Conservation (phyloP, 345 rosid genomes). For the Angophora floribunda region DNA sequence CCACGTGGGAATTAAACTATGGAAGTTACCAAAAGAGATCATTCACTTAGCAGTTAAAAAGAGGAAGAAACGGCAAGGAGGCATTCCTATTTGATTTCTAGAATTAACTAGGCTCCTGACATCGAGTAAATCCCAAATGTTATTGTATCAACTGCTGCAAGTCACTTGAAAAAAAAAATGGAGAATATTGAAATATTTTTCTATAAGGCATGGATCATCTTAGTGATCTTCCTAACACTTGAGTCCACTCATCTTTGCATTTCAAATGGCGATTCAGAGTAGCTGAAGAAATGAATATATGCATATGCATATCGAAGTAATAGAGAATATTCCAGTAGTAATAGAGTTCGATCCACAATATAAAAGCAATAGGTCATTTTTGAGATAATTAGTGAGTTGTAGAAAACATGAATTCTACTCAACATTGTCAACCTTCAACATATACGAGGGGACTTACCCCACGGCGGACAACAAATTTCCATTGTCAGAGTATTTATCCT, state of each 20-base stretch:
- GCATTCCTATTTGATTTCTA: not conserved
- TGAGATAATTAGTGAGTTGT: not conserved
- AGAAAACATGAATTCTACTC: not conserved
- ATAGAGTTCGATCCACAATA: not conserved
- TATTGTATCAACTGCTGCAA: not conserved
- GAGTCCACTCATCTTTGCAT: not conserved
- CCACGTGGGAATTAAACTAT: not conserved
- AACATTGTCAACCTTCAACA: not conserved
- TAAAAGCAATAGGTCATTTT: not conserved
- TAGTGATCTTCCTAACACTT: not conserved
- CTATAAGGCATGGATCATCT: not conserved
- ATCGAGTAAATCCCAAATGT: not conserved
- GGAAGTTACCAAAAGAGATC: not conserved
- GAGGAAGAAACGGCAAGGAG: not conserved
- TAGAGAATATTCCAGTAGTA: not conserved
- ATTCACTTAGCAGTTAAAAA: not conserved
- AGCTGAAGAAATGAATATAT: not conserved
- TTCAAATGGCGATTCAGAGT: not conserved
- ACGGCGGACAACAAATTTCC: conserved; percentile 12
- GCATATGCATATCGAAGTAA: not conserved
- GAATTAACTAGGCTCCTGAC: not conserved
- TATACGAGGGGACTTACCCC: conserved; percentile 31
- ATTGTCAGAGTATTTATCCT: conserved; percentile 3
- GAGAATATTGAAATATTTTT: not conserved
- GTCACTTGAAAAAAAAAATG: not conserved